Evolutionary conservation across 2,329 filamentous ascomycete species (phyloP).

Genomic region (Onygenales sp.): DNA sequence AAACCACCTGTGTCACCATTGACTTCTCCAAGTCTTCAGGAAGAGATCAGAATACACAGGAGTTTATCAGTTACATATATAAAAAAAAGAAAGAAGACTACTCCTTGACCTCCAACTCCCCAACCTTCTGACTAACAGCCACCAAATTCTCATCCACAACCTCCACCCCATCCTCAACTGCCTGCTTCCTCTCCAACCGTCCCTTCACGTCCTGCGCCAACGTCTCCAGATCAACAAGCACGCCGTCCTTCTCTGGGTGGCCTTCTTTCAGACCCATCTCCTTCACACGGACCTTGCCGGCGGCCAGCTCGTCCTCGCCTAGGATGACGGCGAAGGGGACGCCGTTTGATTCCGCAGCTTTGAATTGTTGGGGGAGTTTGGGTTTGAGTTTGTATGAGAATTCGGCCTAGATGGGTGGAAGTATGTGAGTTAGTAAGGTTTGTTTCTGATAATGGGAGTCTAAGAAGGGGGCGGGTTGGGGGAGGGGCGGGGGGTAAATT

Average conservation of each 20-base stretch:
- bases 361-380: conserved; percentile 82
- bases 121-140: conserved; percentile 4
- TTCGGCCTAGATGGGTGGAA: conserved; percentile 51
- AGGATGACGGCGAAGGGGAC: conserved; percentile 83
- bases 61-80: neutral
- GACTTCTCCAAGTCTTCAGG: too few species aligned
- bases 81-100: neutral
- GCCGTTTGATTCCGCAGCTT: conserved; percentile 68
- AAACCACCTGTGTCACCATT: too few species aligned
- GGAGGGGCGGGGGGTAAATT: too few species aligned
- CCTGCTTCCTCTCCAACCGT: conserved; percentile 4
- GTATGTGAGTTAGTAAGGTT: conserved; percentile 14
- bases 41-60: too few species aligned
- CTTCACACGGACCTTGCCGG: conserved; percentile 82
- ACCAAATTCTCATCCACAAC: conserved; percentile 1
- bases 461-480: neutral
- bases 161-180: conserved; percentile 7
- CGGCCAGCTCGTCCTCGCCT: conserved; percentile 77
- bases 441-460: neutral
- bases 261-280: conserved; percentile 68
- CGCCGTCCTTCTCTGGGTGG: conserved; percentile 83
- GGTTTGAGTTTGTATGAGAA: conserved; percentile 86
- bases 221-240: conserved; percentile 53
- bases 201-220: conserved; percentile 17
- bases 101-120: conserved; percentile 3